Evolutionary conservation across 2,329 filamentous ascomycete genomes (phyloP).

Genomic region (Alternaria sp.): DNA sequence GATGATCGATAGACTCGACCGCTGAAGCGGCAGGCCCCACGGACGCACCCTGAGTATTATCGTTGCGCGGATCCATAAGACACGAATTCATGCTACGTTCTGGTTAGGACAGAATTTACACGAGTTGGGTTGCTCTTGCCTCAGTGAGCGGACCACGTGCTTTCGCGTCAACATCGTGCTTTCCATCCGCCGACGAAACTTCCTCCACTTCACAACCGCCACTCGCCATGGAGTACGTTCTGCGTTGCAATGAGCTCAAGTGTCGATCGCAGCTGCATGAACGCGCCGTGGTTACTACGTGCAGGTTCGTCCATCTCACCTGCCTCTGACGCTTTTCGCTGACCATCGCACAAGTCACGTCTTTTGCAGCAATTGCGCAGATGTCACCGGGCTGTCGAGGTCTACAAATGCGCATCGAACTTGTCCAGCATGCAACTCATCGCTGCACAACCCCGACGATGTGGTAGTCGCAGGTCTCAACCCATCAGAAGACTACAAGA

Average conservation of each 20-base stretch:
- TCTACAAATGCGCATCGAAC: constrained; percentile 59
- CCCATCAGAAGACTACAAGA: constrained; percentile 88
- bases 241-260: constrained; percentile 81
- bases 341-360: constrained; percentile 68
- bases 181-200: not conserved
- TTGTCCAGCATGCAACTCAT: constrained; percentile 79
- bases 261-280: constrained; percentile 74
- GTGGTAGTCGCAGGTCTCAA: constrained; percentile 74
- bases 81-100: constrained; percentile 2
- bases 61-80: constrained; percentile 24
- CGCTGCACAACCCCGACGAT: constrained; percentile 75
- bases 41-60: not conserved
- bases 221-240: constrained; percentile 69
- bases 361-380: constrained; percentile 79
- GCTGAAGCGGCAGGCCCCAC: not conserved
- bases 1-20: constrained; percentile 38
- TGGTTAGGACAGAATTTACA: not conserved
- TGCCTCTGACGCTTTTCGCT: constrained; percentile 9
- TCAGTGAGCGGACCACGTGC: constrained; percentile 10
- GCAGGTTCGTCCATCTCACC: constrained; percentile 65
- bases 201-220: not conserved
- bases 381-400: constrained; percentile 66
- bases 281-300: constrained; percentile 84
- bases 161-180: constrained; percentile 5
- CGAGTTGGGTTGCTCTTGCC: constrained; percentile 21